A percentile compares a stretch with the other conserved stretches of the same genome.
These are phyloP conservation scores for Kluyveromyces marxianus DNA, from an alignment of 1,139 yeast species.

Conservation along the genomic window DNA sequence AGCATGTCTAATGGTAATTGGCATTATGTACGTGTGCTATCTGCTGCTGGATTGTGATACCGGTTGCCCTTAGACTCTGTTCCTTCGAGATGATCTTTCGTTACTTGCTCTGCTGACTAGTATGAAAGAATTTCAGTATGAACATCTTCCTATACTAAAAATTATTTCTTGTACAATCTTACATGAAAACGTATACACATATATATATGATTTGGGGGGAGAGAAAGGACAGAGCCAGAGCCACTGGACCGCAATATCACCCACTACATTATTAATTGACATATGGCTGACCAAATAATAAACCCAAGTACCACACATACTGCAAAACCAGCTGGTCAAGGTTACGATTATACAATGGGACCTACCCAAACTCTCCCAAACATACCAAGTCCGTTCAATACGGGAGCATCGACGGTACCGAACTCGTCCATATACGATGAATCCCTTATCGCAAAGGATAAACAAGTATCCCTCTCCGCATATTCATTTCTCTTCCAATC, in stretches of 20 bases:
- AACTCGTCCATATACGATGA: slow-evolving; percentile 19
- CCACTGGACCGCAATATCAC: too few relatives aligned
- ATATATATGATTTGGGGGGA: too few relatives aligned
- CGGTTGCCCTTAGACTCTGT: neutral
- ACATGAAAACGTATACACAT: too few relatives aligned
- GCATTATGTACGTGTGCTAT: slow-evolving; percentile 38
- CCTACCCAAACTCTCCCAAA: slow-evolving; percentile 22
- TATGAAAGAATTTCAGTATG: too few relatives aligned
- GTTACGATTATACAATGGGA: slow-evolving; percentile 22
- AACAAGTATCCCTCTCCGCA: slow-evolving; percentile 31
- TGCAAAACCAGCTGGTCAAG: slow-evolving; percentile 3
- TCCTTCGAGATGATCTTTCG: neutral
- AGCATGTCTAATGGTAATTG: slow-evolving; percentile 84
- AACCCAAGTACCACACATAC: slow-evolving; percentile 4
- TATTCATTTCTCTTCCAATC: slow-evolving; percentile 28
- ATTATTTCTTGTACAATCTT: too few relatives aligned
- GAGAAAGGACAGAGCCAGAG: too few relatives aligned
- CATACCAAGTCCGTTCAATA: slow-evolving; percentile 3
- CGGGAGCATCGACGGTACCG: slow-evolving; percentile 6
- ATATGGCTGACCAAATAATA: slow-evolving; percentile 3
- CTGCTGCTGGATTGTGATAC: neutral
- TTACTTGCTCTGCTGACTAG: too few relatives aligned
- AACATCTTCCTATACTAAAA: too few relatives aligned
- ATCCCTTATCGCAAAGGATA: slow-evolving; percentile 22
- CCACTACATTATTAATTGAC: neutral